Percentiles rank a stretch among this genome's conserved stretches.
These are phyloP conservation scores for Sclerotinia glacialis DNA, from an alignment of 2,329 filamentous ascomycete genomes.

Conservation along the genomic window DNA sequence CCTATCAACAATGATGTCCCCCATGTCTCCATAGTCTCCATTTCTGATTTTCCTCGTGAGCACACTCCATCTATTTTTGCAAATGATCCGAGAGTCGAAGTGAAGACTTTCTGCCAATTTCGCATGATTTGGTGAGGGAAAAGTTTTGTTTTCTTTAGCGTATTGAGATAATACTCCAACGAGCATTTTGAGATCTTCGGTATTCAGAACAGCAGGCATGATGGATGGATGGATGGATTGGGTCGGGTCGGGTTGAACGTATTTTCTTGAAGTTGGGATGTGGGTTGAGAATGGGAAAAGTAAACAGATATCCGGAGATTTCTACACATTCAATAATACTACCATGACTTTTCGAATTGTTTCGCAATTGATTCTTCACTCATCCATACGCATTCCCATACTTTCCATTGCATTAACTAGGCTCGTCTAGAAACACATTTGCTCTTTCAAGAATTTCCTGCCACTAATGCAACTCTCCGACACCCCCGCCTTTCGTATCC, in stretches of 20 bases:
- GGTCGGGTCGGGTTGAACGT: background rate
- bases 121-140: background rate
- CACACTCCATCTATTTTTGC: background rate
- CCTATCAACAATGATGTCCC: background rate
- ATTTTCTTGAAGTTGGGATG: background rate
- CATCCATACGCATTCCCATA: background rate
- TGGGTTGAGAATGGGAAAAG: background rate
- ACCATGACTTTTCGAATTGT: background rate
- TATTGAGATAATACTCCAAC: background rate
- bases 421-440: background rate
- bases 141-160: background rate
- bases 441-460: background rate
- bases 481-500: background rate
- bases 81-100: background rate
- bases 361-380: background rate
- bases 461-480: background rate
- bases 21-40: conserved; percentile 5
- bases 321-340: background rate
- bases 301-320: background rate
- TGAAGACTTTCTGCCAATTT: background rate
- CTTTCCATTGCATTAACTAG: background rate
- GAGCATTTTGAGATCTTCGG: conserved; percentile 3
- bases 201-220: background rate
- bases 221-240: background rate
- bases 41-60: background rate